phyloP scores from a whole-genome alignment of 257 asterid genomes.

The Ajuga chamaepitys region DNA sequence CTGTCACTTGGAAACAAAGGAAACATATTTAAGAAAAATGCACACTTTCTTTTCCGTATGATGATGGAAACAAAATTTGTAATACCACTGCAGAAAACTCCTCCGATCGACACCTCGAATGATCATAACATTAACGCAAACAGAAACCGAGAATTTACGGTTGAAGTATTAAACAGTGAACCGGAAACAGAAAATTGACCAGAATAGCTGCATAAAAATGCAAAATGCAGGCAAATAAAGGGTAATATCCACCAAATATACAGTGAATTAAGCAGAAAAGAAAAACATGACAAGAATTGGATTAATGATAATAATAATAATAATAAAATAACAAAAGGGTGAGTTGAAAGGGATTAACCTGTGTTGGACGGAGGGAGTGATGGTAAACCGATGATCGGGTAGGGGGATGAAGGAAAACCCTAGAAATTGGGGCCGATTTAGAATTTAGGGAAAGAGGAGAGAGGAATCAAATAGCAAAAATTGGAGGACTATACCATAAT shows the following conservation, averaged over 20 bases:
- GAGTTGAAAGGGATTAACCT: slow-evolving; percentile 28
- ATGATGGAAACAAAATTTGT: too few relatives aligned
- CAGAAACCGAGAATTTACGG: slow-evolving; percentile 3
- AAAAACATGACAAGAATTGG: neutral
- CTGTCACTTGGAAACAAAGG: neutral
- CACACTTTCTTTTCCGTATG: neutral
- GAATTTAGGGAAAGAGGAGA: slow-evolving; percentile 32
- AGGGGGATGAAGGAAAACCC: slow-evolving; percentile 46
- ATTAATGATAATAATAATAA: neutral
- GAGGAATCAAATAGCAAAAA: slow-evolving; percentile 6
- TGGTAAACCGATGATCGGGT: slow-evolving; percentile 17
- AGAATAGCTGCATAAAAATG: slow-evolving; percentile 2
- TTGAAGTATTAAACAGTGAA: slow-evolving; percentile 1
- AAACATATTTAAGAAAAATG: neutral
- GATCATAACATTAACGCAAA: neutral
- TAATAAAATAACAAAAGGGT: neutral
- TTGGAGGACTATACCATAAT: slow-evolving; percentile 18
- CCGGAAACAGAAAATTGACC: neutral
- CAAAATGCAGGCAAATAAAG: neutral
- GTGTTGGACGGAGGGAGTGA: slow-evolving; percentile 26
- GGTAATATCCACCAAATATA: slow-evolving; percentile 1
- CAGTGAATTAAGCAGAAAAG: slow-evolving; percentile 7
- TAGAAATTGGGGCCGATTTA: slow-evolving; percentile 46
- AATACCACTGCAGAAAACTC: neutral
- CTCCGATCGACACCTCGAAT: neutral